Conservation (phyloP, 1,139 yeast genomes). For the Diutina rugosa region DNA sequence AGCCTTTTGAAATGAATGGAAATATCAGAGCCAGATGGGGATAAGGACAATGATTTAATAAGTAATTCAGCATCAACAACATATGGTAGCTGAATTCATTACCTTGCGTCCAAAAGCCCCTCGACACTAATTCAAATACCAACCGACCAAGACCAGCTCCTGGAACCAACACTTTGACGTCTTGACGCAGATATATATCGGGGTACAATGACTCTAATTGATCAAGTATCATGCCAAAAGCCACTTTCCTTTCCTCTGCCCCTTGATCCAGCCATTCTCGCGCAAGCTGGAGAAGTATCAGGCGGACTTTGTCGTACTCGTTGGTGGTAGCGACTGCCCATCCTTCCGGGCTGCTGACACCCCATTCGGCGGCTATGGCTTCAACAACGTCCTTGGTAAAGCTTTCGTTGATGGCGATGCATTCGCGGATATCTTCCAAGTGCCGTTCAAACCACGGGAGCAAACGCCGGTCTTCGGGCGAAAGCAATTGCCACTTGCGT, state of each 20-base stretch:
- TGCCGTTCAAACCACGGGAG: conserved; percentile 42
- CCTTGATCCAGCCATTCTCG: conserved; percentile 76
- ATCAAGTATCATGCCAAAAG: conserved; percentile 32
- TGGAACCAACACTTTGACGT: conserved; percentile 43
- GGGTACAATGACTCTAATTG: conserved; percentile 35
- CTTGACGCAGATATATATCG: conserved; percentile 15
- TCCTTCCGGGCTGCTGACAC: conserved; percentile 13
- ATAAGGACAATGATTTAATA: conserved; percentile 41
- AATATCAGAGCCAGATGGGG: conserved; percentile 27
- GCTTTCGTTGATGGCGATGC: conserved; percentile 35
- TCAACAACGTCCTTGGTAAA: conserved; percentile 36
- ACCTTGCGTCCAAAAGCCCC: conserved; percentile 72
- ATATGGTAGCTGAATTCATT: conserved; percentile 78
- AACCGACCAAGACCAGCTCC: conserved; percentile 79
- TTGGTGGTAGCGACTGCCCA: conserved; percentile 34
- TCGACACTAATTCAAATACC: conserved; percentile 54
- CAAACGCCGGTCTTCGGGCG: conserved; percentile 25
- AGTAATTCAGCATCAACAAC: conserved; percentile 54
- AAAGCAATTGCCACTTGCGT: conserved; percentile 17
- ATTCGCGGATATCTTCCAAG: conserved; percentile 26
- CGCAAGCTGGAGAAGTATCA: conserved; percentile 48
- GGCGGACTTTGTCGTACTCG: conserved; percentile 51
- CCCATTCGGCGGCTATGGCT: conserved; percentile 41
- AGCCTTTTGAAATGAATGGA: conserved; percentile 43
- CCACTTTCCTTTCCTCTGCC: conserved; percentile 30